Evolutionary conservation across 768 basidiomycete genomes (phyloP).

Genomic region (Hygrocybe punicea): DNA sequence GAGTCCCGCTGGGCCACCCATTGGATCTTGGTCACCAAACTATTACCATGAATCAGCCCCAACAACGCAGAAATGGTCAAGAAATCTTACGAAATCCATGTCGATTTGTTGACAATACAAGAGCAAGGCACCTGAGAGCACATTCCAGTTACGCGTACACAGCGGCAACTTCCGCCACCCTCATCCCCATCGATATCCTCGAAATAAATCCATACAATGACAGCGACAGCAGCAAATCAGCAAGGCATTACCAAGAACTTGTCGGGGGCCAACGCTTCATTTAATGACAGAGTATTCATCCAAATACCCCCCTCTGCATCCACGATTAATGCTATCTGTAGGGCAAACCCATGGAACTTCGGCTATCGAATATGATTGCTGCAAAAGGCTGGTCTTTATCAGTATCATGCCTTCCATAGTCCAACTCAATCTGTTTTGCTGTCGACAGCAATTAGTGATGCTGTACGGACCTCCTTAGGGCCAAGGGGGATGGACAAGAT

Average conservation of each 20-base stretch:
- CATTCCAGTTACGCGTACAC: constrained; percentile 15
- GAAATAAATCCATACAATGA: background rate
- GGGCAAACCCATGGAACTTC: constrained; percentile 98
- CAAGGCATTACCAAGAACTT: constrained; percentile 43
- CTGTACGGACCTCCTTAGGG: constrained; percentile 92
- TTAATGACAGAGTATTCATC: constrained; percentile 75
- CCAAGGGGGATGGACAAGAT: constrained; percentile 99
- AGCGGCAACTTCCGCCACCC: constrained; percentile 20
- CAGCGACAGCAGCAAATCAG: constrained; percentile 14
- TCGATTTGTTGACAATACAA: background rate
- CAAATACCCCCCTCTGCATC: constrained; percentile 6
- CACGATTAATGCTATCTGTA: constrained; percentile 32
- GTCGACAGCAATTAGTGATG: constrained; percentile 86
- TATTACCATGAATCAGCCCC: constrained; percentile 18
- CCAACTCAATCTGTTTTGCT: constrained; percentile 10
- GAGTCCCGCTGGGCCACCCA: constrained; percentile 52
- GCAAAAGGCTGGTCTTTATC: constrained; percentile 70
- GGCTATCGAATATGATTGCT: constrained; percentile 95
- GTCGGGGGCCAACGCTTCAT: constrained; percentile 67
- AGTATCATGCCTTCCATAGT: constrained; percentile 7
- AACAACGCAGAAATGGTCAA: background rate
- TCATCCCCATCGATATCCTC: constrained; percentile 14
- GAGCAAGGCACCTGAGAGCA: background rate
- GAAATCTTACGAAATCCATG: constrained; percentile 47
- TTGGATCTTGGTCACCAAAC: constrained; percentile 40